Evolutionary conservation across 805 yeast genomes (phyloP).

Genomic region (Debaryomyces castellii): DNA sequence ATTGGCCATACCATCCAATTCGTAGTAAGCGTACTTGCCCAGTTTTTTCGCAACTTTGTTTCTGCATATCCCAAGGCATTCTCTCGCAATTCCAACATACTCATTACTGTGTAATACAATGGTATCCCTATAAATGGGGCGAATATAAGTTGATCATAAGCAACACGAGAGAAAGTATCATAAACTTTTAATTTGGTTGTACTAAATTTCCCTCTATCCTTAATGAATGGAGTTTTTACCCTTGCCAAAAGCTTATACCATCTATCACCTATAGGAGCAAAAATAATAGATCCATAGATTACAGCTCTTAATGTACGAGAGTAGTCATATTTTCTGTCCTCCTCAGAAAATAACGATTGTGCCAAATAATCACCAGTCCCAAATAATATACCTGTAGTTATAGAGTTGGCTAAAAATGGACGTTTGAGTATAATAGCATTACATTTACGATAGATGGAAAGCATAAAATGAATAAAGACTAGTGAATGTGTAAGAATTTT

Average conservation of each 20-base stretch:
- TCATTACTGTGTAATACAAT: constrained; percentile 65
- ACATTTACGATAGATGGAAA: constrained; percentile 17
- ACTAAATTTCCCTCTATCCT: neutral
- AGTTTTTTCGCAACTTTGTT: constrained; percentile 47
- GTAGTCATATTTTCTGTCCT: constrained; percentile 41
- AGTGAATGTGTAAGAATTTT: neutral
- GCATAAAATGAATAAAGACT: too few relatives aligned
- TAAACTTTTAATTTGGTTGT: constrained; percentile 5
- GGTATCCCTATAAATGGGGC: constrained; percentile 77
- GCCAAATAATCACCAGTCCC: constrained; percentile 79
- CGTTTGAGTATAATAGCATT: constrained; percentile 26
- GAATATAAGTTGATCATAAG: constrained; percentile 70
- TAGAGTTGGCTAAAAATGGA: constrained; percentile 46
- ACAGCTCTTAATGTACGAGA: constrained; percentile 62
- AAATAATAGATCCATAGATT: constrained; percentile 68
- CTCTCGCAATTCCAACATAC: constrained; percentile 56
- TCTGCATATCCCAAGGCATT: constrained; percentile 39
- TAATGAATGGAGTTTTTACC: constrained; percentile 35
- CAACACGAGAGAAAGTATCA: constrained; percentile 45
- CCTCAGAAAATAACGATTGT: constrained; percentile 49
- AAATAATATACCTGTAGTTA: constrained; percentile 56
- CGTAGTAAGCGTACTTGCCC: constrained; percentile 65
- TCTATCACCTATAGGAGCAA: constrained; percentile 70
- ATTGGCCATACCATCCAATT: constrained; percentile 93
- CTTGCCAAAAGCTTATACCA: constrained; percentile 62